These are phyloP conservation scores for Russula sp. DNA, from an alignment of 768 basidiomycete genomes.

Conservation along the genomic window DNA sequence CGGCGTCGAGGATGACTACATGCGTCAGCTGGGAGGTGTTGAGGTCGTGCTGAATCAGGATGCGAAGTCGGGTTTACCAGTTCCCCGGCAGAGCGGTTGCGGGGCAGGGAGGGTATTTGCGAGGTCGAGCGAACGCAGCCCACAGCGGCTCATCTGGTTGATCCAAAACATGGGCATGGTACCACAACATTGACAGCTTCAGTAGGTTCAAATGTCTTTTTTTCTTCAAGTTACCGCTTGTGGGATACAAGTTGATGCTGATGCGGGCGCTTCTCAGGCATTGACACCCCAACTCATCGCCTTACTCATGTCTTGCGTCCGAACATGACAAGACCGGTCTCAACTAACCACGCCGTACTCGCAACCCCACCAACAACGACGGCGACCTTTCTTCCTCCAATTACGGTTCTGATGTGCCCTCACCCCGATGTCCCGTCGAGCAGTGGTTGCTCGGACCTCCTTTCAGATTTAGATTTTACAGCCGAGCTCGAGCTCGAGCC, in stretches of 20 bases:
- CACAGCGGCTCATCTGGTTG: constrained; percentile 66
- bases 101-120: constrained; percentile 42
- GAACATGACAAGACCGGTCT: constrained; percentile 57
- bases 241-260: background rate
- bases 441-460: constrained; percentile 22
- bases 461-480: constrained; percentile 23
- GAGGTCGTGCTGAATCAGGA: constrained; percentile 49
- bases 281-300: constrained; percentile 44
- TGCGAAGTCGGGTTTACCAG: constrained; percentile 30
- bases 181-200: constrained; percentile 74
- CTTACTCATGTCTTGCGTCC: constrained; percentile 73
- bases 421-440: constrained; percentile 25
- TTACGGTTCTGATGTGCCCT: constrained; percentile 40
- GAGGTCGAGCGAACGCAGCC: constrained; percentile 59
- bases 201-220: constrained; percentile 40
- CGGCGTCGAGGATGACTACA: constrained; percentile 59
- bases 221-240: background rate
- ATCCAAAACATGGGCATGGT: constrained; percentile 58
- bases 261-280: constrained; percentile 35
- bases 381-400: constrained; percentile 54
- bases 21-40: constrained; percentile 53
- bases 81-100: constrained; percentile 44
- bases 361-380: constrained; percentile 54
- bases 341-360: constrained; percentile 34
- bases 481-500: background rate